Conservation (phyloP, 768 basidiomycete species). For the Paxillus rubicundulus region DNA sequence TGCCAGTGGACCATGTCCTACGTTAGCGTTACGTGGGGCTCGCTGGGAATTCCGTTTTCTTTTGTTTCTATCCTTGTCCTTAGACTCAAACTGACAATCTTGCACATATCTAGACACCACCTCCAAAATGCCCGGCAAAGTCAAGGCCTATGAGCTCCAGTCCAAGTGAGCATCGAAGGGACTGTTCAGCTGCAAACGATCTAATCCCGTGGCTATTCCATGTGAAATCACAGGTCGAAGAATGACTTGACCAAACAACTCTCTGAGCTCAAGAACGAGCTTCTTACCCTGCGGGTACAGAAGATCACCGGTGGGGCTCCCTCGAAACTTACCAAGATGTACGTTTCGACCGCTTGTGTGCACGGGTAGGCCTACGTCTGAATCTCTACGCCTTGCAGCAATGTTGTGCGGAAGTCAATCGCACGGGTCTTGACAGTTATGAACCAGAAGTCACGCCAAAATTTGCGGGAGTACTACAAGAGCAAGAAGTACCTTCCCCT, state of each 20-base stretch:
- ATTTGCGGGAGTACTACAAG: conserved; percentile 98
- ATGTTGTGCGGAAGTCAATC: conserved; percentile 96
- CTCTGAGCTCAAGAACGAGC: conserved; percentile 91
- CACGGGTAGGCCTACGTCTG: neutral
- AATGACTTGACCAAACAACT: conserved; percentile 96
- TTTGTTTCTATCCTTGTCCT: neutral
- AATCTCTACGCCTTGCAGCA: conserved; percentile 45
- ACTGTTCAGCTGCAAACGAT: neutral
- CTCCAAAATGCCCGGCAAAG: conserved; percentile 80
- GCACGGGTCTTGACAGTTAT: conserved; percentile 97
- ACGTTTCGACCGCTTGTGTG: conserved; percentile 31
- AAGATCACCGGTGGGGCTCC: conserved; percentile 96
- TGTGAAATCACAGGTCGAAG: conserved; percentile 66
- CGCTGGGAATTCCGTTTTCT: neutral
- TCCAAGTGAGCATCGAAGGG: conserved; percentile 68
- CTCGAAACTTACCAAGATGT: conserved; percentile 98
- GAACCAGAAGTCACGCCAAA: conserved; percentile 97
- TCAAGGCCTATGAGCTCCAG: conserved; percentile 95
- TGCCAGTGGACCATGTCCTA: neutral
- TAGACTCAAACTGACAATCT: neutral
- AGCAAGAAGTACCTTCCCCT: conserved; percentile 94
- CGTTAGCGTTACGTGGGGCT: neutral
- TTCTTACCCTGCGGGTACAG: conserved; percentile 91
- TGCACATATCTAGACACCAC: conserved; percentile 22
- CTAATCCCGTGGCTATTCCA: conserved; percentile 11